Conservation (phyloP, 306 rosid genomes). For the Lathyrus oleraceus region DNA sequence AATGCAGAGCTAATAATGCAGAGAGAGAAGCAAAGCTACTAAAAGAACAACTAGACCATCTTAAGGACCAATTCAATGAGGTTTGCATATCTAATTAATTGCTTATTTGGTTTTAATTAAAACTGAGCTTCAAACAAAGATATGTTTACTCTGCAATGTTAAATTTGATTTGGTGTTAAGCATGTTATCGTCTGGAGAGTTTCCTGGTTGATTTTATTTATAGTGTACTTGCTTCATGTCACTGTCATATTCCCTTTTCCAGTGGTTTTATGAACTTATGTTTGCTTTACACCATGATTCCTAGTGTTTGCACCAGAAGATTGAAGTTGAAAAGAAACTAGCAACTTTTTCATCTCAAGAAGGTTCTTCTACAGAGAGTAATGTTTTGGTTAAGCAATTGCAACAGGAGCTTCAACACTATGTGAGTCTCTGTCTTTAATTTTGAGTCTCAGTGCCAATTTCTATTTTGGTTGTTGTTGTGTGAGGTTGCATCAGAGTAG, state of each 20-base stretch:
- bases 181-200: slow-evolving; percentile 22
- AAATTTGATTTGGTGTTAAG: slow-evolving; percentile 25
- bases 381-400: slow-evolving; percentile 69
- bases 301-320: slow-evolving; percentile 78
- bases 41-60: slow-evolving; percentile 66
- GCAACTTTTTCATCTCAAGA: slow-evolving; percentile 62
- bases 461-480: slow-evolving; percentile 24
- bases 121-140: slow-evolving; percentile 7
- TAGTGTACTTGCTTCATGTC: slow-evolving; percentile 25
- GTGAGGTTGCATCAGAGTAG: slow-evolving; percentile 32
- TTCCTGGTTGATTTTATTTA: slow-evolving; percentile 21
- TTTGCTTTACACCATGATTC: slow-evolving; percentile 23
- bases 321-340: slow-evolving; percentile 75
- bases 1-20: slow-evolving; percentile 71
- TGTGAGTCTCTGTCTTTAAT: slow-evolving; percentile 53
- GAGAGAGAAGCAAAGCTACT: slow-evolving; percentile 73
- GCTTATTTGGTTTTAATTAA: slow-evolving; percentile 23
- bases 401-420: slow-evolving; percentile 84
- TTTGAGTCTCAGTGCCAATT: not conserved
- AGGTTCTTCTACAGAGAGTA: slow-evolving; percentile 46
- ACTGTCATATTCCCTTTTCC: slow-evolving; percentile 8
- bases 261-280: slow-evolving; percentile 13
- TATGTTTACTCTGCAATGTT: slow-evolving; percentile 1
- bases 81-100: slow-evolving; percentile 46
- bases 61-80: slow-evolving; percentile 68